These are phyloP conservation scores for Botrytis medusae DNA, from an alignment of 2,329 filamentous ascomycete species.

Conservation along the genomic window DNA sequence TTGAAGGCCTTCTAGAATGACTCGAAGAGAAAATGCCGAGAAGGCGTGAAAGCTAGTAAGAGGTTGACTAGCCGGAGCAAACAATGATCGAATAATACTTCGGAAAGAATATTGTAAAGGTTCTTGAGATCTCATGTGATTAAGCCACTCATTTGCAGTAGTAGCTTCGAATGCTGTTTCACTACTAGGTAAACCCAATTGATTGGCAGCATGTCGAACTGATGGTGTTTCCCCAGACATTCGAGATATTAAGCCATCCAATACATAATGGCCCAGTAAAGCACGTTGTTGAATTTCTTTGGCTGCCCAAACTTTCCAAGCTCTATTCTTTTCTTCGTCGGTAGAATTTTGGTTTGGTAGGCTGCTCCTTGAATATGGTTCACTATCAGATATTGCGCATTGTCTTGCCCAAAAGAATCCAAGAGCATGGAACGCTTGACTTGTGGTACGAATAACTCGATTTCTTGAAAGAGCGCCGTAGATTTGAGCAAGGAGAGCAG, in stretches of 20 bases:
- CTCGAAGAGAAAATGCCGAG: conserved; percentile 45
- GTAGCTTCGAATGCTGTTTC: conserved; percentile 45
- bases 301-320: conserved; percentile 46
- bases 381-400: conserved; percentile 45
- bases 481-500: conserved; percentile 45
- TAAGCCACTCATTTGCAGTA: conserved; percentile 45
- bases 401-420: conserved; percentile 48
- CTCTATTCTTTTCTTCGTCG: conserved; percentile 42
- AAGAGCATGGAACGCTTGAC: conserved; percentile 46
- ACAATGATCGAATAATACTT: conserved; percentile 44
- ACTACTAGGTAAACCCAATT: conserved; percentile 43
- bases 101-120: conserved; percentile 43
- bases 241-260: conserved; percentile 47
- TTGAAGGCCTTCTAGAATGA: conserved; percentile 47
- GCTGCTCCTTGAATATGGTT: conserved; percentile 39
- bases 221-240: conserved; percentile 46
- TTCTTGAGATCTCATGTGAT: conserved; percentile 40
- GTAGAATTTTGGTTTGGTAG: conserved; percentile 41
- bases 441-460: conserved; percentile 45
- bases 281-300: conserved; percentile 48
- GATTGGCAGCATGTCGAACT: conserved; percentile 46
- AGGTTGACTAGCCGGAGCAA: conserved; percentile 38
- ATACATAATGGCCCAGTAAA: conserved; percentile 46
- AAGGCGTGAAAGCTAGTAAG: conserved; percentile 37
- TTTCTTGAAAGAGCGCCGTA: conserved; percentile 47